Conservation (phyloP, 192 early-diverging fungal genomes). For the Podila epigama region DNA sequence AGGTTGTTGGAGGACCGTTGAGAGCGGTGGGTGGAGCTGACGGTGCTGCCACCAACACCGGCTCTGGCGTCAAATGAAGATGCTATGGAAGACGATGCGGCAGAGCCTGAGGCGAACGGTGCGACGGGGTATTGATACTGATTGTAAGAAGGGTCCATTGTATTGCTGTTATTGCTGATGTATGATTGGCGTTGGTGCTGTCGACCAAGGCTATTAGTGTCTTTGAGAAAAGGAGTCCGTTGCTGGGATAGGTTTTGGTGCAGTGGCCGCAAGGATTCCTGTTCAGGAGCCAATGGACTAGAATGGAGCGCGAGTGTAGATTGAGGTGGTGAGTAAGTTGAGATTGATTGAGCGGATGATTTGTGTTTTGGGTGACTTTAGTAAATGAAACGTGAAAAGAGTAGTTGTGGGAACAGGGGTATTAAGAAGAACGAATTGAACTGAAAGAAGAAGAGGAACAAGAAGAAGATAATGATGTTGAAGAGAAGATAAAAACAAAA, state of each 20-base stretch:
- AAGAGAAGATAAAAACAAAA: no score
- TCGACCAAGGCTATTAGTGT: not conserved
- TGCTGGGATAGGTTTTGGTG: not conserved
- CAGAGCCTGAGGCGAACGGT: not conserved
- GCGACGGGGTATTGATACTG: not conserved
- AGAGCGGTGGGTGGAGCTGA: conserved; percentile 2
- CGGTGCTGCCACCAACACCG: not conserved
- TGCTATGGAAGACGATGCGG: not conserved
- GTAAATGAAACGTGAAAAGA: no score
- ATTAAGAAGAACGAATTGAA: no score
- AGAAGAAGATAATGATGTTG: no score
- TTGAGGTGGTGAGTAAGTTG: not conserved
- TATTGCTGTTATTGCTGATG: not conserved
- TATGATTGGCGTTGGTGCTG: not conserved
- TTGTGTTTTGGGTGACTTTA: no score
- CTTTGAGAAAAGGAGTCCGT: not conserved
- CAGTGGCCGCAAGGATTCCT: not conserved
- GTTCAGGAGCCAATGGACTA: not conserved
- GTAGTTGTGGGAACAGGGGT: no score
- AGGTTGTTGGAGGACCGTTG: not conserved
- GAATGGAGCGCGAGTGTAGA: not conserved
- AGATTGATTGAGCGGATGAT: not conserved
- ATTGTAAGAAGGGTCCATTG: not conserved
- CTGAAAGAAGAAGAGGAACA: no score
- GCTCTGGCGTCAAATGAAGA: not conserved